These are phyloP conservation scores for Colletotrichum paranaense DNA, from an alignment of 2,329 filamentous ascomycete genomes.

Conservation along the genomic window DNA sequence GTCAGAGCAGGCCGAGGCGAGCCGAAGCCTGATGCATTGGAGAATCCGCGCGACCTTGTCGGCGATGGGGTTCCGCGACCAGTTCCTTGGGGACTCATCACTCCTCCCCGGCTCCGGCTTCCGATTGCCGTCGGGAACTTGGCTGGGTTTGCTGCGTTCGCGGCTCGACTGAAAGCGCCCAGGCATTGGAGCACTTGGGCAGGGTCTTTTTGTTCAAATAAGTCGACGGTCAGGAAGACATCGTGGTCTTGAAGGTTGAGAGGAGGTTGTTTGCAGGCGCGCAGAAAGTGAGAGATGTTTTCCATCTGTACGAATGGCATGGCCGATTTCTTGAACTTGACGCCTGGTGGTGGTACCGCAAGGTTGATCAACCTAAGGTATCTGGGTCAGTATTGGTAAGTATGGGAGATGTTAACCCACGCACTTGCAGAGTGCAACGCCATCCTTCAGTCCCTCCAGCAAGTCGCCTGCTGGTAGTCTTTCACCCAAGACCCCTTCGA, in stretches of 20 bases:
- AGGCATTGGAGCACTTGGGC: conserved; percentile 95
- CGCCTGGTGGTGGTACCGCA: conserved; percentile 77
- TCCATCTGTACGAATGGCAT: conserved; percentile 99
- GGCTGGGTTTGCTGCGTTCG: conserved; percentile 78
- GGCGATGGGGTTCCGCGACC: conserved; percentile 61
- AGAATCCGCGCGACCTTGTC: conserved; percentile 60
- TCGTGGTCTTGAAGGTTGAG: conserved; percentile 93
- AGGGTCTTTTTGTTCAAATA: conserved; percentile 95
- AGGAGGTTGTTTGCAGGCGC: conserved; percentile 85
- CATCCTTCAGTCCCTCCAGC: conserved; percentile 88
- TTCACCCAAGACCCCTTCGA: conserved; percentile 83
- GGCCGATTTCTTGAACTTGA: conserved; percentile 89
- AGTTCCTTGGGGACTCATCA: conserved; percentile 75
- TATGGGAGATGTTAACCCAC: conserved; percentile 40
- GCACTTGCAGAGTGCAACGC: conserved; percentile 91
- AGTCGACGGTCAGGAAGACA: conserved; percentile 94
- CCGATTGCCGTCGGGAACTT: conserved; percentile 83
- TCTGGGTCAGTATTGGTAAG: conserved; percentile 38
- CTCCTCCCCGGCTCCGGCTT: conserved; percentile 64
- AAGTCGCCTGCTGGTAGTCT: conserved; percentile 79
- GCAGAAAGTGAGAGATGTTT: conserved; percentile 96
- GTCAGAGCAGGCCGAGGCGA: conserved; percentile 51
- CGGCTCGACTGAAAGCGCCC: conserved; percentile 89
- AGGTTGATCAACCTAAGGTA: conserved; percentile 80
- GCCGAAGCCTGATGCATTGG: conserved; percentile 62